These are phyloP conservation scores for Colletotrichum orbiculare DNA, from an alignment of 2,329 filamentous ascomycete species.

Conservation along the genomic window DNA sequence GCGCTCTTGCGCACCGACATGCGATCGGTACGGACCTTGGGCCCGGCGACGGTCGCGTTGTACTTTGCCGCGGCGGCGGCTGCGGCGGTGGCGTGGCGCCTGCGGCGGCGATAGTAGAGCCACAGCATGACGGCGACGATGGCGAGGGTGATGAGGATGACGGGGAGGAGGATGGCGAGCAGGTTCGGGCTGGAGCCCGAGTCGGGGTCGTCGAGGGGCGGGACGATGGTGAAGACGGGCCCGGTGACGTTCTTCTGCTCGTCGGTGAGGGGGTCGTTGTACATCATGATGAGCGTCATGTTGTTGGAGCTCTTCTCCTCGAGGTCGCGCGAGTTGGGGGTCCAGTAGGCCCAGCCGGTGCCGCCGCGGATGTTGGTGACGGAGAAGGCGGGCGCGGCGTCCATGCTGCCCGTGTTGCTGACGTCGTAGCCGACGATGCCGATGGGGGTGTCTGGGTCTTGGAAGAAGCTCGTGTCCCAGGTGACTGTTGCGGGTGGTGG, in stretches of 20 bases:
- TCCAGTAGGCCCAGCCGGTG: conserved; percentile 45
- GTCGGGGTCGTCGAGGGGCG: neutral
- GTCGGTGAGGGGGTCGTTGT: conserved; percentile 36
- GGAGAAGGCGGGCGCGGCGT: conserved; percentile 36
- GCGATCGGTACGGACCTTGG: conserved; percentile 4
- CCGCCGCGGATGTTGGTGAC: conserved; percentile 38
- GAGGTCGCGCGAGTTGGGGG: conserved; percentile 39
- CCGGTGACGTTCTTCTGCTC: conserved; percentile 38
- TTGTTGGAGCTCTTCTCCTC: conserved; percentile 33
- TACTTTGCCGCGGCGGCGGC: conserved; percentile 33
- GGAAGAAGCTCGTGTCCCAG: conserved; percentile 45
- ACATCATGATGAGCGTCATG: conserved; percentile 40
- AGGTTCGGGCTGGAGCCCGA: conserved; percentile 32
- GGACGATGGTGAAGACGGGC: conserved; percentile 41
- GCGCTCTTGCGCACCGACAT: conserved; percentile 36
- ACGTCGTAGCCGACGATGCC: conserved; percentile 37
- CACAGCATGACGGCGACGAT: conserved; percentile 40
- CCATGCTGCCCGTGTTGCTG: conserved; percentile 26
- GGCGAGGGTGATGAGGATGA: conserved; percentile 43
- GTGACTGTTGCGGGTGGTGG: conserved; percentile 42
- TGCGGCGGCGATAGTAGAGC: conserved; percentile 41
- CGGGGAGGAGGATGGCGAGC: conserved; percentile 43
- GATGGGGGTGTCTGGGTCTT: conserved; percentile 36
- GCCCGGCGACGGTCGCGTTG: conserved; percentile 26
- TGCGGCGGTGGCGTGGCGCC: conserved; percentile 36